Base-by-base conservation (phyloP, 352 stramenopile genomes). In the Phytopythium helicoides region DNA sequence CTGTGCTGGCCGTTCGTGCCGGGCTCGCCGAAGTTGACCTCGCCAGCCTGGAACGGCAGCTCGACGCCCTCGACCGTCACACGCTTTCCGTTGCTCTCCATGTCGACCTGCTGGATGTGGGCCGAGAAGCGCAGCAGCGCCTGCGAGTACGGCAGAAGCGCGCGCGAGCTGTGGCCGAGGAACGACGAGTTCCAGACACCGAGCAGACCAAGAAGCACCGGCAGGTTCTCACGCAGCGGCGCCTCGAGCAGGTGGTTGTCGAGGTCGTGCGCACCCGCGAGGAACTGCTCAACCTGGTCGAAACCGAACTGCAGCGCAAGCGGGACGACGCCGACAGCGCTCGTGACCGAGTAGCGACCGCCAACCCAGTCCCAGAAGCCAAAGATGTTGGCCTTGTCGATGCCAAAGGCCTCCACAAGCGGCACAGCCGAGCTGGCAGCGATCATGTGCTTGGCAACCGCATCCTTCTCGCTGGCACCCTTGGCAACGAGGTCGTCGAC, bases 351-450 rank as follows among this genome's bases (percentile, higher is more conserved):
- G 84, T 98, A 99, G 53, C 97, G 83, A 22, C 97, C 97, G 34
- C 97, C 96, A 1, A 99, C 96, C 96, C 97, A 99, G 83, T 99
- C 95, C 96, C 96, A 99, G 68, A 99, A 98, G 41, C 83, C 90
- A 72, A 99, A 99, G 45, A 99, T 96, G 65, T 99, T 98, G 31
- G 89, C 66, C 47, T 84, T 66, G 55, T 94, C 76, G 51, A 99
- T 99, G 31, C 97, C 97, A 57, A 99, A 98, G 40, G 93, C 69
- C 45, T 92, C 81, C 15, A 92, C 86, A 25, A 94, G 64, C 34
- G 73, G 67, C 58, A 95, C 81, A 14, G 79, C 83, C 47, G 83
- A 86, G 35, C 76, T 89, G n/a, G 87, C 84, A 1, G 96, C 96
- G 37, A 98, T 85, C 68, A 99, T 89, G 75, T 99, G 96, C 68